Evolutionary conservation across 225 moss, liverwort and hornwort genomes (phyloP).

Genomic region (Thuidium tamariscinum): DNA sequence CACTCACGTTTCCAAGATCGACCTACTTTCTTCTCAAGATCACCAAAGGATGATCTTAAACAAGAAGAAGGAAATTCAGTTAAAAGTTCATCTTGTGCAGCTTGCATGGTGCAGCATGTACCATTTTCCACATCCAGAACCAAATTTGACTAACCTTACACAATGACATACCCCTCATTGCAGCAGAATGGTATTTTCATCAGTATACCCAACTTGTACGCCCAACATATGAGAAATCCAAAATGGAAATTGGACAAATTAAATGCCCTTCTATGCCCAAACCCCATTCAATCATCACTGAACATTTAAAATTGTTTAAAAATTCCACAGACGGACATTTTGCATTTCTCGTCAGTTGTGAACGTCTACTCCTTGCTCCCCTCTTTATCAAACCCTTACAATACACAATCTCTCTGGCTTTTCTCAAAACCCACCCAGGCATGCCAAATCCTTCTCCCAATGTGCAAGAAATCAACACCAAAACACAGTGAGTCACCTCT

Average conservation of each 20-base stretch:
- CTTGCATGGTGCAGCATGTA: background rate
- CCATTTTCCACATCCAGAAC: background rate
- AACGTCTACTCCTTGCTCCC: background rate
- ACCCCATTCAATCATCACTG: background rate
- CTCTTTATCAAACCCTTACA: background rate
- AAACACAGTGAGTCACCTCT: background rate
- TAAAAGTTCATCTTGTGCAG: background rate
- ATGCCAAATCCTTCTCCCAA: background rate
- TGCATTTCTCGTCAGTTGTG: background rate
- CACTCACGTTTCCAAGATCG: background rate
- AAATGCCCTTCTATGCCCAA: background rate
- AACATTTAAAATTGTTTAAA: background rate
- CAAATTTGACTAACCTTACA: background rate
- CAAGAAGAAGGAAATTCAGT: background rate
- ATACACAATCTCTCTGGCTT: background rate
- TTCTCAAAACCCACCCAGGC: background rate
- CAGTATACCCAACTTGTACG: background rate
- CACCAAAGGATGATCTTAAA: background rate
- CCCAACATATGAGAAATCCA: background rate
- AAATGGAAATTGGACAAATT: background rate
- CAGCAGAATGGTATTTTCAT: background rate
- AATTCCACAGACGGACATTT: background rate
- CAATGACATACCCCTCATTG: background rate
- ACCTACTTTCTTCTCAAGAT: background rate
- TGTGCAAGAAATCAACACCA: background rate